Percentiles rank a stretch among this genome's conserved stretches.
These are phyloP conservation scores for Eucalyptus victrix DNA, from an alignment of 345 rosid genomes.

Conservation along the genomic window DNA sequence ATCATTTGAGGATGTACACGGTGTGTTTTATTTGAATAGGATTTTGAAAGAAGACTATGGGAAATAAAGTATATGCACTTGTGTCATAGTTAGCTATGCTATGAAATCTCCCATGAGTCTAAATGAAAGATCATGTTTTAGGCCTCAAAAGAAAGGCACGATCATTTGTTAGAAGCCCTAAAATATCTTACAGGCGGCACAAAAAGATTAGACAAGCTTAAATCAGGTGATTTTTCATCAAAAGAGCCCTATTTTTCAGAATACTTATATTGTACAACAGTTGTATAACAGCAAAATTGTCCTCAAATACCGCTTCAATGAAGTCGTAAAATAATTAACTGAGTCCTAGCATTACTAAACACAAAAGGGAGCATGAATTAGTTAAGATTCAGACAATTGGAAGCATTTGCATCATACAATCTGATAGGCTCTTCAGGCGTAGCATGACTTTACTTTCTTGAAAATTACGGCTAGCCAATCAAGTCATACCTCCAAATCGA, in stretches of 20 bases:
- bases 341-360: background rate
- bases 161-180: background rate
- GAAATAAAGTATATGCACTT: background rate
- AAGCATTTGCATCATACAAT: background rate
- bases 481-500: background rate
- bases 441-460: background rate
- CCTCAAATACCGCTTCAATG: background rate
- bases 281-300: background rate
- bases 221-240: background rate
- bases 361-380: background rate
- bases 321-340: background rate
- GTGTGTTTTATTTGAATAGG: background rate
- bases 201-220: background rate
- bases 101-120: background rate
- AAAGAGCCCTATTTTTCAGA: background rate
- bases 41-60: background rate
- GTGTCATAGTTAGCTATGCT: background rate
- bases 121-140: background rate
- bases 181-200: background rate
- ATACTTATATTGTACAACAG: background rate
- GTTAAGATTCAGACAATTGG: background rate
- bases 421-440: background rate
- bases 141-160: background rate
- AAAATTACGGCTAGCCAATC: background rate
- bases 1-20: background rate